Evolutionary conservation across 1,284 basidiomycete genomes (phyloP), one percentile per base, ranked within the genome.

Genomic region (Taiwanofungus camphoratus): DNA sequence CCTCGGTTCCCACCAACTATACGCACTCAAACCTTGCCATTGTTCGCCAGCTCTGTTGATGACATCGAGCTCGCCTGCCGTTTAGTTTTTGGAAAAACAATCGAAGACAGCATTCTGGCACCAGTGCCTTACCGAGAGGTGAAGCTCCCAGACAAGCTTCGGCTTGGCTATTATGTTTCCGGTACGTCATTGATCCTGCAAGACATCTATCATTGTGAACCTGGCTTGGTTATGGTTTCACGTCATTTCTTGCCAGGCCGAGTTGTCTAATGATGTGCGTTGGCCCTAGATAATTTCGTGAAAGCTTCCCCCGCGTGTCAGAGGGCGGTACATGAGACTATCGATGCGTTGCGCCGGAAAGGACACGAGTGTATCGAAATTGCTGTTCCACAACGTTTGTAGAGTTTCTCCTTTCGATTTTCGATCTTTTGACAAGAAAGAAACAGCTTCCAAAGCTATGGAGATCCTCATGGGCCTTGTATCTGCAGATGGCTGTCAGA

Each of bases 301-400:
- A 81, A 83, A 58, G 77, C 83, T 1, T 89, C 87, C 3, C 92
- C 92, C 3, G 89, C 87, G 1, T 82, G 76, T 54, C 71, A 79
- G 46, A 73, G 93, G 26, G 92, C 90, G 1, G 82, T 96, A 9
- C 58, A 77, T n/a, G 82, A 89, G 59, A 78, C 84, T 4, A 76
- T 91, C 5, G 72, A 77, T 5, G 84, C 82, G 0, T 64, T 95
- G 36, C 64, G 69, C 26, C 68, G 69, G 48, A 69, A 73, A 39
- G 91, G 88, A 12, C 89, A 93, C 56, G 87, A 91, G 59, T 87
- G 87, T 47, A 62, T 90, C 29, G 79, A 84, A 59, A 75, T 89
- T 60, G 57, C 71, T 53, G 58, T 73, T 3, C 70, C 74, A 21
- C 60, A 70, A 41, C 65, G 82, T 77, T 52, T 53, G 72, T 56